Base-by-base conservation (phyloP, 805 yeast species). In the Metschnikowia hibisci region DNA sequence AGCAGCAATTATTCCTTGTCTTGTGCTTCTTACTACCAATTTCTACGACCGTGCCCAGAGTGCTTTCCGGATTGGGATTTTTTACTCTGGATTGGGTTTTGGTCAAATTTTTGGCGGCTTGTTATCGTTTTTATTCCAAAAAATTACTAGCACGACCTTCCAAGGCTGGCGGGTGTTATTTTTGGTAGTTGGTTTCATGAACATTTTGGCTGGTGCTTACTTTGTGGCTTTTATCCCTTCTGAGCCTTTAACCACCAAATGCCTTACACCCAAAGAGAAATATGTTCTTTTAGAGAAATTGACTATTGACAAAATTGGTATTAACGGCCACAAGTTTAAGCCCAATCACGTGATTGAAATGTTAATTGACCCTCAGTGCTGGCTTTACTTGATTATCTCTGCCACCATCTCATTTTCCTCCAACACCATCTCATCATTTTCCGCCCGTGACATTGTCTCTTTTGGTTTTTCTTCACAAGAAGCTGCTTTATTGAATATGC, bases 31-130 rank as follows among this genome's bases (percentile, higher is more conserved):
- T 25, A 43, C 50, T 20, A 51, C 50, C 6, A 51, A 47, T 42
- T 51, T 50, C 39, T 51, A 47, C 42, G 30, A 41, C 18, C 43
- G 39, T 32, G 34, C 36, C 12, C 50, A 47, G 37, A 45, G 44
- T n/a, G 46, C 48, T 8, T 50, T 47, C 45, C 43, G 55, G 25
- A 51, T 50, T 37, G 52, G 55, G 12, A 41, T 51, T 4, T 51
- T 46, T 29, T 44, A 43, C 32, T 34, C 41, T 42, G 56, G 59
- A 10, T 41, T 53, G 34, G 60, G 59, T 2, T 35, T 55, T 16
- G 60, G 57, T 29, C 57, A 55, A 35, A 53, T 56, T 4, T 14
- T 49, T 22, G 60, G 60, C 10, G 57, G 54, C 14, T 31, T 56
- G 15, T 39, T 56, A 30, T 53, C 56, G 29, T 56, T 41, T 41